Evolutionary conservation across 2,329 filamentous ascomycete genomes (phyloP), one percentile per base, ranked within the genome.

Genomic region (Aspergillus brasiliensis): DNA sequence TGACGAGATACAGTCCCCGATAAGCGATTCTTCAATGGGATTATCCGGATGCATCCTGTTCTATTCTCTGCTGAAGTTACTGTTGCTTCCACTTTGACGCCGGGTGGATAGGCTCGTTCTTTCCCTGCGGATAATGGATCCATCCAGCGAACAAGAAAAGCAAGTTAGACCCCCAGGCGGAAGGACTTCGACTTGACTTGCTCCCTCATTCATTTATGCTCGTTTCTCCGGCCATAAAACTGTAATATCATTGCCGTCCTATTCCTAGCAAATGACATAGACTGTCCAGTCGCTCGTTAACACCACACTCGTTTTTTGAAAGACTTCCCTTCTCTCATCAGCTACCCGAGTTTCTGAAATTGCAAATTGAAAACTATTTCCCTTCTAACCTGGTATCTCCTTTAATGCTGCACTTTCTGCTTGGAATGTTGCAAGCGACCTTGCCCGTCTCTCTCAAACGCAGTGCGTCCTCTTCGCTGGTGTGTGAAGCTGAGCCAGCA

Each of bases 261-360:
- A 60, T 62, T 40, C 54, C 51, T 61, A 60, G 38, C 55, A 61
- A 37, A 65, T 63, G 64, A 49, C 55, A 64, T 65, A 62, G 34
- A 58, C 25, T 48, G 38, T 51, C 49, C 21, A 54, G 54, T 55
- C 61, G 37, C 54, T 65, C 61, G 27, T 48, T 58, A 31, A 53
- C 21, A 51, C 48, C 47, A 56, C 65, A 28, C 54, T 67, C 63
- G 57, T 61, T 66, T 47, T 46, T 13, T 15, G 6, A 34, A 60
- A 58, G 49, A 55, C 19, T 65, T 63, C 40, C 46, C 34, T 31
- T 51, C 37, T 58, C 53, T 27, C 46, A 27, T 59, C 40, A 44
- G 40, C 42, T 40, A 28, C 25, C 28, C 28, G 53, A 27, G 23
- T 52, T 52, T 56, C 34, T 21, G 51, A 56, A 27, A 38, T 28